Evolutionary conservation across 2,329 filamentous ascomycete genomes (phyloP).

Genomic region (Penicillium decumbens): DNA sequence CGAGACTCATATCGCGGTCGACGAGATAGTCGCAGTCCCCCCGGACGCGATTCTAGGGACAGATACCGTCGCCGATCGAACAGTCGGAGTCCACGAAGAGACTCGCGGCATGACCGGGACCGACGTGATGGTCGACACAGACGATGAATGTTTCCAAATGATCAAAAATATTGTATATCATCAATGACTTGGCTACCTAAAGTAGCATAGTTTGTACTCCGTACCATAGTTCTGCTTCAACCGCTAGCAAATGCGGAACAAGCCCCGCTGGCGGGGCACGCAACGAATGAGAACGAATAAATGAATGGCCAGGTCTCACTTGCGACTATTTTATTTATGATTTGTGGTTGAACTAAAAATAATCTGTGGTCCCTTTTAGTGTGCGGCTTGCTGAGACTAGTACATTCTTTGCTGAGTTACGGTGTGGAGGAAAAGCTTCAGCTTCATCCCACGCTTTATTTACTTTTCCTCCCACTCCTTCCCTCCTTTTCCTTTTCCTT

Average conservation of each 20-base stretch:
- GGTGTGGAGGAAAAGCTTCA: constrained; percentile 24
- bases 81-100: constrained; percentile 27
- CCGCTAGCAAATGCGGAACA: not conserved
- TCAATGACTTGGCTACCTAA: not conserved
- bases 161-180: not conserved
- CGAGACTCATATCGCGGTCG: constrained; percentile 28
- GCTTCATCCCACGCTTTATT: constrained; percentile 27
- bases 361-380: constrained; percentile 2
- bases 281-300: not conserved
- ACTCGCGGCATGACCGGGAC: constrained; percentile 27
- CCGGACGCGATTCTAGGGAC: constrained; percentile 23
- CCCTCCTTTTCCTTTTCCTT: not conserved
- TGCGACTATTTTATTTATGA: constrained; percentile 4
- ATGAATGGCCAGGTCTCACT: constrained; percentile 21
- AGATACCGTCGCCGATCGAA: constrained; percentile 39
- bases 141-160: constrained; percentile 21
- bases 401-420: constrained; percentile 7
- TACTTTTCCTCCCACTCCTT: constrained; percentile 10
- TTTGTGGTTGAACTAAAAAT: constrained; percentile 18
- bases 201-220: not conserved
- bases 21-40: constrained; percentile 29
- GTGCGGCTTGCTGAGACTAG: not conserved
- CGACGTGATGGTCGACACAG: constrained; percentile 26
- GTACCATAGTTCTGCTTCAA: not conserved
- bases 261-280: constrained; percentile 16